Evolutionary conservation across 306 rosid genomes (phyloP).

Genomic region (Malus orientalis): DNA sequence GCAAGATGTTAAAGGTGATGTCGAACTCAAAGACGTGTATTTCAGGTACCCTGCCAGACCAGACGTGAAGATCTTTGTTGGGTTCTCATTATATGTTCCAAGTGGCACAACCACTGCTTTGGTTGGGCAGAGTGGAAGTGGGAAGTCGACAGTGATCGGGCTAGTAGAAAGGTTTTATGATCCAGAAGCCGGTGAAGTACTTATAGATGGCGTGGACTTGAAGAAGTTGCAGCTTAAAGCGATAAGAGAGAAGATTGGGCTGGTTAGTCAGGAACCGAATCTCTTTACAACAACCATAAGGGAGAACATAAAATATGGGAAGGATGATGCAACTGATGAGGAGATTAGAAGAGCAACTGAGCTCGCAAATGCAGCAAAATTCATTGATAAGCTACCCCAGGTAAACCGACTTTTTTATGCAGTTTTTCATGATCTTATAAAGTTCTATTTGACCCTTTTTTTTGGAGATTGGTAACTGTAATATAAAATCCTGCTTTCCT

Average conservation of each 20-base stretch:
- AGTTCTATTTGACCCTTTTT: not conserved
- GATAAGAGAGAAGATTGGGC: conserved; percentile 73
- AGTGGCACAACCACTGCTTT: conserved; percentile 70
- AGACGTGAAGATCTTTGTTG: conserved; percentile 64
- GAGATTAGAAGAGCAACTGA: conserved; percentile 52
- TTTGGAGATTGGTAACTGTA: not conserved
- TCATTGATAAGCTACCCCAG: conserved; percentile 69
- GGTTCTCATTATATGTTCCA: conserved; percentile 62
- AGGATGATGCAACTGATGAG: conserved; percentile 65
- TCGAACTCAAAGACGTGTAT: conserved; percentile 67
- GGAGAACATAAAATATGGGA: conserved; percentile 74
- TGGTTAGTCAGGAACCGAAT: conserved; percentile 83
- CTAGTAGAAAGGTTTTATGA: conserved; percentile 81
- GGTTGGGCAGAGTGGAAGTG: conserved; percentile 96
- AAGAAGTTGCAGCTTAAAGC: conserved; percentile 48
- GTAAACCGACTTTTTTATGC: conserved; percentile 11
- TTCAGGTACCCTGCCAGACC: conserved; percentile 81
- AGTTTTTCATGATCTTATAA: not conserved
- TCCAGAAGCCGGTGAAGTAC: conserved; percentile 74
- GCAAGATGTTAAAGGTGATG: conserved; percentile 60
- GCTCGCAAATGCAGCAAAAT: conserved; percentile 82
- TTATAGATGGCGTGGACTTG: conserved; percentile 67
- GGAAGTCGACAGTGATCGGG: conserved; percentile 76
- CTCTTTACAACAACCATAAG: conserved; percentile 54
- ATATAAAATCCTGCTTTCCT: not conserved